A percentile compares a stretch with the other conserved stretches of the same genome.
These are phyloP conservation scores for Sporothrix protearum DNA, from an alignment of 2,329 filamentous ascomycete genomes.

Conservation along the genomic window DNA sequence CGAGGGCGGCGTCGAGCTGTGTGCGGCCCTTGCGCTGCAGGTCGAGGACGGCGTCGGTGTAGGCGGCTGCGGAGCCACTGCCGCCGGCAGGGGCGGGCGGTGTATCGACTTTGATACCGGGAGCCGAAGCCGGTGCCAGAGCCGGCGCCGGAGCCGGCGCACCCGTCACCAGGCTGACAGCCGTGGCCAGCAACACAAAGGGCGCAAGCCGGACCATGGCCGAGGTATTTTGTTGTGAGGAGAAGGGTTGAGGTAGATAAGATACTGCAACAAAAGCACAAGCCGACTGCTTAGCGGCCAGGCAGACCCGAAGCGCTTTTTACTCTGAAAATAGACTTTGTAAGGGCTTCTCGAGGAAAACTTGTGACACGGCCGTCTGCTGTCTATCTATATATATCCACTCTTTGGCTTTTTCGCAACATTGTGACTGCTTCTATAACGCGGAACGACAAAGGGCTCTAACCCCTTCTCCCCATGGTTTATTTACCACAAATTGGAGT, in stretches of 20 bases:
- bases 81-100: background rate
- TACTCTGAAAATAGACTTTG: background rate
- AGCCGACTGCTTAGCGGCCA: too few relatives aligned
- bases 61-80: background rate
- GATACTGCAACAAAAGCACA: too few relatives aligned
- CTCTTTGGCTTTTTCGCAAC: background rate
- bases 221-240: background rate
- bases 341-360: background rate
- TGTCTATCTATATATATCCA: background rate
- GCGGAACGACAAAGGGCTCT: background rate
- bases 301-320: background rate
- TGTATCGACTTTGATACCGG: background rate
- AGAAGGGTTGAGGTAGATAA: too few relatives aligned
- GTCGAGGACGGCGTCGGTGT: slow-evolving; percentile 32
- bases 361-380: background rate
- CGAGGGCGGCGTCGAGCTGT: slow-evolving; percentile 32
- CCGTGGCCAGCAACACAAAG: slow-evolving; percentile 14
- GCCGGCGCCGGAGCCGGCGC: background rate
- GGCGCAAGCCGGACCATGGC: slow-evolving; percentile 15
- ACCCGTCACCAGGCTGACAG: background rate
- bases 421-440: background rate
- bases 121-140: too few relatives aligned
- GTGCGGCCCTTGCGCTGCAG: slow-evolving; percentile 33
- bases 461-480: background rate
- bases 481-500: background rate